Base-by-base conservation (phyloP, 805 yeast species). In the Maudiozyma turicensis region DNA sequence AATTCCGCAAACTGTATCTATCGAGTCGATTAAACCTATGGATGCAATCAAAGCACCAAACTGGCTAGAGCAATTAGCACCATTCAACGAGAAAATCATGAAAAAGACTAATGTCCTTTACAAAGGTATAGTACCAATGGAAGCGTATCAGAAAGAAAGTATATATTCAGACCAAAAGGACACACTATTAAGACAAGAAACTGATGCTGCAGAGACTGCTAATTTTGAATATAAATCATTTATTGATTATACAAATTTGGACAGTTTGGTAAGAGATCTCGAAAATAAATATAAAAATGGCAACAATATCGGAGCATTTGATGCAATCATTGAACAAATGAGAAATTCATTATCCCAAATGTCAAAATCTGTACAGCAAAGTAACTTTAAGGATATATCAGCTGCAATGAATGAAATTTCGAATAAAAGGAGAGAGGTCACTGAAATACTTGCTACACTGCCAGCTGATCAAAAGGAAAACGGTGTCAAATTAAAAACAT, bases 121-220 rank as follows among this genome's bases (percentile, higher is more conserved):
- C 65, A 83, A 76, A 45, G 83, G 82, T 53, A 85, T 91, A 20
- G 80, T 93, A 6, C 98, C 98, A 2, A 72, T 89, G 60, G 78
- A 81, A 34, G 88, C 91, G 15, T 95, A 89, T 60, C 96, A 91
- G 66, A 80, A 85, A 57, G 78, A 87, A 47, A 86, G 96, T 53
- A 72, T 82, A 53, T 93, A 93, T 63, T 84, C 96, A 0, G 99
- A 91, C 62, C 89, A 86, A 61, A 85, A 87, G 64, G 91, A 96
- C 0, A 80, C 77, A 53, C 67, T 86, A 37, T 66, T 88, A 43
- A 76, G 98, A 58, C 74, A 71, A 41, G 89, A 87, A 59, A 73
- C 81, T 43, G 97, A 90, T 52, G 75, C 75, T 51, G 76, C 80
- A 26, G 90, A 86, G 49, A 76, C 89, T 8, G 84, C 95, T 0